Percentiles rank a stretch among this genome's conserved stretches.
These are phyloP conservation scores for Phytophthora capsici DNA, from an alignment of 352 stramenopile genomes.

Conservation along the genomic window DNA sequence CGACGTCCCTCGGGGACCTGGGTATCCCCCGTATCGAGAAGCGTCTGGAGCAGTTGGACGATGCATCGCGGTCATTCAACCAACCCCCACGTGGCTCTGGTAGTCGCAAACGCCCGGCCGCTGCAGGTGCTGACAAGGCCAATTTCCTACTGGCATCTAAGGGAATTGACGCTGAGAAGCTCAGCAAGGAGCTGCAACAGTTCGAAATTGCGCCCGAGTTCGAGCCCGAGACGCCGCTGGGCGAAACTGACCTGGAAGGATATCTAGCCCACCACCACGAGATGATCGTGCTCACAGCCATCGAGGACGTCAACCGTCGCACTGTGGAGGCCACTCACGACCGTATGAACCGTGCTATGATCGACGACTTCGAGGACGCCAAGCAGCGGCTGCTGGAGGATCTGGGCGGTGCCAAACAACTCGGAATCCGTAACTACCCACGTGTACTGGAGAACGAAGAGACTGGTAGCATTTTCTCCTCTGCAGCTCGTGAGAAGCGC, in stretches of 20 bases:
- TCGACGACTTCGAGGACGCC: slow-evolving; percentile 83
- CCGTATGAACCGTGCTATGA: slow-evolving; percentile 87
- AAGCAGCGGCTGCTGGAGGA: slow-evolving; percentile 82
- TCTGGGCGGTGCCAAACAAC: slow-evolving; percentile 66
- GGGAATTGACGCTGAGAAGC: slow-evolving; percentile 88
- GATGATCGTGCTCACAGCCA: slow-evolving; percentile 91
- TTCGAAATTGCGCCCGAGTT: slow-evolving; percentile 83
- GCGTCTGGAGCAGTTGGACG: slow-evolving; percentile 82
- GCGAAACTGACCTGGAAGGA: slow-evolving; percentile 85
- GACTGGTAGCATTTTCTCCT: slow-evolving; percentile 54
- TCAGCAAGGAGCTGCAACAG: slow-evolving; percentile 81
- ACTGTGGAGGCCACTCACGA: slow-evolving; percentile 84
- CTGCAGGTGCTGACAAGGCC: slow-evolving; percentile 59
- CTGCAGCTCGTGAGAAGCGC: slow-evolving; percentile 42
- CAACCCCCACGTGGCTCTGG: slow-evolving; percentile 14
- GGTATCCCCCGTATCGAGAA: slow-evolving; percentile 82
- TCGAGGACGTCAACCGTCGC: slow-evolving; percentile 86
- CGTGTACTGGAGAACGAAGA: slow-evolving; percentile 53
- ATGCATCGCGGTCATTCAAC: slow-evolving; percentile 62
- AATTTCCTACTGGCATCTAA: slow-evolving; percentile 87
- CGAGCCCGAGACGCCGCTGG: slow-evolving; percentile 82
- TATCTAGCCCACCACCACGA: slow-evolving; percentile 92
- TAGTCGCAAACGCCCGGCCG: slow-evolving; percentile 63
- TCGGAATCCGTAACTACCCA: slow-evolving; percentile 80
- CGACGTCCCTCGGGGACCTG: slow-evolving; percentile 73